Base-by-base conservation (phyloP, 352 stramenopile species). In the Globisporangium spiculum region DNA sequence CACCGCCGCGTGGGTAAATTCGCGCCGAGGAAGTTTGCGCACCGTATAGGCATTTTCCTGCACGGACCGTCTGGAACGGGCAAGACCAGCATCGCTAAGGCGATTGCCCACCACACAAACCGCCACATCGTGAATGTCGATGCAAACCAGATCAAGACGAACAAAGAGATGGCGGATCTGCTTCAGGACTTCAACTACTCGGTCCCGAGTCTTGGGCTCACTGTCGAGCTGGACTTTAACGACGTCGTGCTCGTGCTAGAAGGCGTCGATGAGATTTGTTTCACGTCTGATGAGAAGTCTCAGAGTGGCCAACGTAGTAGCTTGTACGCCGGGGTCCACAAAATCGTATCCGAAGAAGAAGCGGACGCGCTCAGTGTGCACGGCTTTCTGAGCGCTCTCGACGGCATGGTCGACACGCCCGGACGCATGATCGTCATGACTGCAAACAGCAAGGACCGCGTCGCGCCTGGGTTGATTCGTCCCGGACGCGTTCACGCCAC, bases 191-290 rank as follows among this genome's bases (percentile, higher is more conserved):
- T 79, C 68, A 73, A 52, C 34, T 83, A 83, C 56, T n/a, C 50
- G 2, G 71, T 87, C 8, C 46, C 63, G 0, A 77, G 67, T n/a
- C 72, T 80, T 57, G 75, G 85, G 26, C 53, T 81, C 44, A 76
- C 78, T 0, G 66, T 88, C 1, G 76, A 66, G 18, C 65, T 91
- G 7, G 67, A 44, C n/a, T 87, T 88, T 61, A 79, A 82, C 4
- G 77, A 93, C 56, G 72, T 88, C 8, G 86, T 93, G 63, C 89
- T 84, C 65, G 84, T 92, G 1, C 80, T 92, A 53, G 83, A 91
- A 67, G 83, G 88, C 66, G 65, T 89, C 48, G 83, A 91, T 68
- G 30, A 62, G 36, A 63, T 68, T 27, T 22, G 22, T 3, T 68
- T 68, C 7, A 38, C 38, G 9, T 10, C 56, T 12, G 56, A 62